Percentiles rank a stretch among this genome's conserved stretches.
Conservation (phyloP, 192 early-diverging fungal genomes). For the Coemansia sp. region DNA sequence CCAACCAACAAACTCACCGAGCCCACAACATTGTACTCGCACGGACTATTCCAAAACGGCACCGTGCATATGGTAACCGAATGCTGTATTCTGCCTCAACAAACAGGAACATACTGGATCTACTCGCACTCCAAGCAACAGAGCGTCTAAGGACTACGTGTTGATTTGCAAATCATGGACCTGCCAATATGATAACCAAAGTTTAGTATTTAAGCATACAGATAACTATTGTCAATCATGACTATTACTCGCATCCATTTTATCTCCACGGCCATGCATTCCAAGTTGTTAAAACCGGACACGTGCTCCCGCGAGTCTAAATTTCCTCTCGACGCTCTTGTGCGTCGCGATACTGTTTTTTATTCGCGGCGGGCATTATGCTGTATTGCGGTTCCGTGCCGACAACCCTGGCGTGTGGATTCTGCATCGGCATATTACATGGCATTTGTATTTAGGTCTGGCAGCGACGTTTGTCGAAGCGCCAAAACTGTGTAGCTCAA, state of each 20-base stretch:
- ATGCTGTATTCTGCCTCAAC: slow-evolving; percentile 69
- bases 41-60: slow-evolving; percentile 80
- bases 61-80: slow-evolving; percentile 64
- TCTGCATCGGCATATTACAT: slow-evolving; percentile 77
- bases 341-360: slow-evolving; percentile 68
- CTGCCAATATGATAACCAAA: no score
- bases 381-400: slow-evolving; percentile 69
- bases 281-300: slow-evolving; percentile 67
- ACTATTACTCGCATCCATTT: slow-evolving; percentile 74
- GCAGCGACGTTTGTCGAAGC: slow-evolving; percentile 71
- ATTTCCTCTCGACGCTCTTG: slow-evolving; percentile 10
- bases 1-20: slow-evolving; percentile 57
- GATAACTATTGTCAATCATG: slow-evolving; percentile 71
- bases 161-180: no score
- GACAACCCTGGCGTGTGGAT: slow-evolving; percentile 86
- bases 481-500: slow-evolving; percentile 67
- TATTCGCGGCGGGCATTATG: slow-evolving; percentile 62
- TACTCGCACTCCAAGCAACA: slow-evolving; percentile 69
- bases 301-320: slow-evolving; percentile 46
- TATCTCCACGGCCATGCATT: slow-evolving; percentile 88
- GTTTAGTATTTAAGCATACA: slow-evolving; percentile 37
- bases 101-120: slow-evolving; percentile 83
- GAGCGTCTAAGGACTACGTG: slow-evolving; percentile 62
- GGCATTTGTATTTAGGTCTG: slow-evolving; percentile 66
- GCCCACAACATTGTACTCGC: slow-evolving; percentile 67